phyloP scores from a whole-genome alignment of 768 basidiomycete genomes.

The Lactarius sp. region DNA sequence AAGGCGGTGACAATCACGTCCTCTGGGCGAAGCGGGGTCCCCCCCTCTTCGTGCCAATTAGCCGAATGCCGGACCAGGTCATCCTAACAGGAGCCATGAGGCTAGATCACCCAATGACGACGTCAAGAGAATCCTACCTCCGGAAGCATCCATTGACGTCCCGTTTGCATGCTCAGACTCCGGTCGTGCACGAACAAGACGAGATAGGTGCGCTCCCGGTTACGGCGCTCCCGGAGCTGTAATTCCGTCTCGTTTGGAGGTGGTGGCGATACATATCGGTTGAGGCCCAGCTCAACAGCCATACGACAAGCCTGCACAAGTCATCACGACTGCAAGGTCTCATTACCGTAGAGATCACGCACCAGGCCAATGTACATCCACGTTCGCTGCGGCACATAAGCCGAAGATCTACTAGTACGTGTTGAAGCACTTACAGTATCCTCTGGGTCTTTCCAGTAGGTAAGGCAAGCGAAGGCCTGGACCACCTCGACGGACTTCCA shows the following conservation, averaged over 20 bases:
- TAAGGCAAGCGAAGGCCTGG: conserved; percentile 84
- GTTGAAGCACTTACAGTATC: conserved; percentile 55
- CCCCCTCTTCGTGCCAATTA: conserved; percentile 66
- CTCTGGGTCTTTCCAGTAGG: conserved; percentile 86
- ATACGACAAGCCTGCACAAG: conserved; percentile 68
- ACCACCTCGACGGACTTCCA: conserved; percentile 83
- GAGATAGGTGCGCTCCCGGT: conserved; percentile 81
- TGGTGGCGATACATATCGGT: conserved; percentile 56
- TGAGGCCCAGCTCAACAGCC: conserved; percentile 80
- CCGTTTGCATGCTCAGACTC: conserved; percentile 81
- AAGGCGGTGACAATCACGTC: conserved; percentile 79
- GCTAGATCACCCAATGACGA: background rate
- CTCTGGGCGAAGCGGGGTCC: conserved; percentile 55
- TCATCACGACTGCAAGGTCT: conserved; percentile 4
- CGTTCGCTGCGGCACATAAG: conserved; percentile 48
- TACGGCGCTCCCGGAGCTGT: conserved; percentile 69
- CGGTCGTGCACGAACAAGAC: conserved; percentile 85
- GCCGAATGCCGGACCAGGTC: conserved; percentile 66
- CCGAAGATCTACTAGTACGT: background rate
- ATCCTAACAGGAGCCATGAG: conserved; percentile 38
- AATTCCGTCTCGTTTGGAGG: conserved; percentile 57
- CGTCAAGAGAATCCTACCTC: conserved; percentile 39
- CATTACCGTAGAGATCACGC: conserved; percentile 29
- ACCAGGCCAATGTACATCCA: conserved; percentile 89
- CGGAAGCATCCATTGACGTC: conserved; percentile 83